These are phyloP conservation scores for Solanum etuberosum DNA, from an alignment of 257 asterid genomes.

Conservation along the genomic window DNA sequence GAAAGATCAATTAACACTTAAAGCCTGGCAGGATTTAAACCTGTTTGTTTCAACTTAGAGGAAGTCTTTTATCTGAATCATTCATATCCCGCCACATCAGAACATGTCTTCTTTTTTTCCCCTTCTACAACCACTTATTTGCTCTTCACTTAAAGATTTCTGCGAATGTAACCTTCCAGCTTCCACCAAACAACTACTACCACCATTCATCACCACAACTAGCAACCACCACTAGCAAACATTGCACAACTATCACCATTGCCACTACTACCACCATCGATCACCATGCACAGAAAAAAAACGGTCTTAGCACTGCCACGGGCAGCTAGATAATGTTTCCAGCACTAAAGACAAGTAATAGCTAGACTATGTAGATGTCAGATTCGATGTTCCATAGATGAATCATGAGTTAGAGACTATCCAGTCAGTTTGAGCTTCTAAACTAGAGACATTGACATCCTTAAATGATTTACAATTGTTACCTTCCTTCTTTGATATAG, in stretches of 20 bases:
- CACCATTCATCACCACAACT: background rate
- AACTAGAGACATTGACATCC: background rate
- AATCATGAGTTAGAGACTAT: background rate
- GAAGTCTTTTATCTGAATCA: background rate
- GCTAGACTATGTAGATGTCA: background rate
- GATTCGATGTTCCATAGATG: background rate
- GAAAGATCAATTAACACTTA: background rate
- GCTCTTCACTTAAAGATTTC: background rate
- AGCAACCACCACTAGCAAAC: background rate
- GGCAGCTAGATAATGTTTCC: background rate
- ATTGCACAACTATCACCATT: background rate
- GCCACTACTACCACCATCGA: background rate
- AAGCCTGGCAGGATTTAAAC: background rate
- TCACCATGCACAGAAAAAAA: background rate
- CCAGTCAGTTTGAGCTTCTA: background rate
- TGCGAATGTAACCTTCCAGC: background rate
- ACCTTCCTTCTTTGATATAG: background rate
- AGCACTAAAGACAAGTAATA: background rate
- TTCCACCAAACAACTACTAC: background rate
- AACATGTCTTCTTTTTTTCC: background rate
- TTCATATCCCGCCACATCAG: background rate
- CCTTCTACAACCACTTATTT: background rate
- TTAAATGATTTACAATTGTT: background rate
- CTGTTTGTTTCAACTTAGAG: background rate
- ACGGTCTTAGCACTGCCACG: background rate